Percentiles rank a stretch among this genome's conserved stretches.
phyloP scores from a whole-genome alignment of 306 rosid genomes.

The Fragaria vesca region DNA sequence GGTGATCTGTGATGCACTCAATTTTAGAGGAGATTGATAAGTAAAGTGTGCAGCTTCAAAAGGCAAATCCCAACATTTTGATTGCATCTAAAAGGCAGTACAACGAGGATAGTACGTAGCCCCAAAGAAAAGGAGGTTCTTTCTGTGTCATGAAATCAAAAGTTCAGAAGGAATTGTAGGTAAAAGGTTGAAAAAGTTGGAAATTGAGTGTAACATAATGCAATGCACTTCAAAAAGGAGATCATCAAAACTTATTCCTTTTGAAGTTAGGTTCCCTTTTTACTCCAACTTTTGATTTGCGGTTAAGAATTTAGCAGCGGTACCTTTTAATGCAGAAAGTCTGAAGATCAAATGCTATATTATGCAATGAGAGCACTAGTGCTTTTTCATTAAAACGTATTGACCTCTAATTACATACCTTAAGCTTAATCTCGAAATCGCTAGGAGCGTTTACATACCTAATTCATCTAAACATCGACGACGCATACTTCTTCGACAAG shows the following conservation, averaged over 20 bases:
- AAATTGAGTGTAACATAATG: not conserved
- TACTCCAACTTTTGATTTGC: not conserved
- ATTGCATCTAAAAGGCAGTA: not conserved
- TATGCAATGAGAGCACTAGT: not conserved
- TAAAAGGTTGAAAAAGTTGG: not conserved
- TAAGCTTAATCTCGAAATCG: not conserved
- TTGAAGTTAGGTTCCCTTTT: not conserved
- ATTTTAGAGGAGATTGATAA: not conserved
- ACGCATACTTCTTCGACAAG: not conserved
- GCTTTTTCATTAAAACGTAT: not conserved
- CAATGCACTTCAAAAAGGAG: not conserved
- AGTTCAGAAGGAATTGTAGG: not conserved
- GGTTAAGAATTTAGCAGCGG: not conserved
- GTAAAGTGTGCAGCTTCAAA: constrained; percentile 2
- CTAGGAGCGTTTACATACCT: not conserved
- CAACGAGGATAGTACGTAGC: not conserved
- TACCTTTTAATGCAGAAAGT: not conserved
- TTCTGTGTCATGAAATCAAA: not conserved
- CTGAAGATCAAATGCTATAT: not conserved
- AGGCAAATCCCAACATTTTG: not conserved
- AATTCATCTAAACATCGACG: not conserved
- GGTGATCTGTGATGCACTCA: constrained; percentile 2
- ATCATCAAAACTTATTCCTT: not conserved
- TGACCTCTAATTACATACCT: not conserved
- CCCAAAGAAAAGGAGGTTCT: not conserved